Evolutionary conservation across 2,329 filamentous ascomycete species (phyloP).

Genomic region (Fonsecaea erecta): DNA sequence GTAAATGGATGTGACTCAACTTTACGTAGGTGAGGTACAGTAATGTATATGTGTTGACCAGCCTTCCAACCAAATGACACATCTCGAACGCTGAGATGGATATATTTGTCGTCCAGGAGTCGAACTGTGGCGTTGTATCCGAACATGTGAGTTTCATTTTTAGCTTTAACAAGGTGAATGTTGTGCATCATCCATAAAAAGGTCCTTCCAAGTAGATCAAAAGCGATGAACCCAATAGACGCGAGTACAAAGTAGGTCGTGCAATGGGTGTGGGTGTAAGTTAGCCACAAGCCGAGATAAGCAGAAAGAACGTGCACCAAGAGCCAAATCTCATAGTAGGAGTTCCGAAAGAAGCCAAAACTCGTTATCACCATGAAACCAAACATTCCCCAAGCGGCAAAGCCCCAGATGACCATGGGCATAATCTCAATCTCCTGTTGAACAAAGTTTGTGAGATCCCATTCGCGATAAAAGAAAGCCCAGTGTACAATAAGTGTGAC

Average conservation of each 20-base stretch:
- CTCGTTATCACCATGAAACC: constrained; percentile 58
- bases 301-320: constrained; percentile 7
- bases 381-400: constrained; percentile 58
- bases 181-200: constrained; percentile 11
- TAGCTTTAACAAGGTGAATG: background rate
- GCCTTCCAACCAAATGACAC: constrained; percentile 63
- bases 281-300: constrained; percentile 6
- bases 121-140: background rate
- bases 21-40: constrained; percentile 59
- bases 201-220: constrained; percentile 8
- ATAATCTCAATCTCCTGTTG: constrained; percentile 50
- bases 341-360: constrained; percentile 53
- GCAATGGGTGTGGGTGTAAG: constrained; percentile 9
- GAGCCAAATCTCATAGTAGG: constrained; percentile 59
- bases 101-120: constrained; percentile 10
- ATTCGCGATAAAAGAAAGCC: constrained; percentile 59
- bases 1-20: constrained; percentile 69
- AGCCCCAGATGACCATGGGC: constrained; percentile 54
- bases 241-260: constrained; percentile 10
- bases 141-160: background rate
- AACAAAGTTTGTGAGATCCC: constrained; percentile 58
- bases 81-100: constrained; percentile 38
- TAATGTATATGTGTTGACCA: constrained; percentile 67
- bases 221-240: constrained; percentile 4
- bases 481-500: constrained; percentile 60